Base-by-base conservation (phyloP, 164 flowering plant species). In the Annona squamosa region DNA sequence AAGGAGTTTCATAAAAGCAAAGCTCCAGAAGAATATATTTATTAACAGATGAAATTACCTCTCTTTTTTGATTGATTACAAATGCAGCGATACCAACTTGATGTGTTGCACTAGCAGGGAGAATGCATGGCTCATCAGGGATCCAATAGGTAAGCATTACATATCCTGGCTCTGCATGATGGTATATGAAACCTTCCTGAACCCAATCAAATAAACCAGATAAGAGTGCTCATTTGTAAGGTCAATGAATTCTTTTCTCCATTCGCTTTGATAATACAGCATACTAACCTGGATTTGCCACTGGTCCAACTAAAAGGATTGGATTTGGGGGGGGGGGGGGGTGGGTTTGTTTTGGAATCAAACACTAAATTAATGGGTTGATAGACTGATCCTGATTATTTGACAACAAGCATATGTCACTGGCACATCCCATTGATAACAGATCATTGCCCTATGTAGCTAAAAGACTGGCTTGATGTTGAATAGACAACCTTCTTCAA, bases 71-170 rank as follows among this genome's bases (percentile, higher is more conserved):
- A 69, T 84, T 89, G 41, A 87, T 81, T 43, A 86, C 88, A 45
- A 89, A 89, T 63, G 83, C 88, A 44, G 82, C 89, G 3, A 87
- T 78, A 19, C 90, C 92, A 69, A 89, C 82, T 73, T 81, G 90
- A 83, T 87, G 89, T 0, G 90, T 81, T 72, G 92, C 89, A 72
- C 81, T 77, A 47, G 79, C 79, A 62, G 92, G 92, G 17, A 89
- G 92, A 81, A 83, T 26, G 73, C 81, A 81, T 1, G 88, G 88
- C 66, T 78, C 85, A 48, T 82, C 69, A 10, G 92, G 88, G 64
- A 89, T 83, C 92, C 92, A 89, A 69, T 82, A 79, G 13, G 92
- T 87, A 48, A 89, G 70, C 89, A 87, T 85, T 1, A 83, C 85
- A 79, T 86, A 85, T 62, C 86, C 88, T 2, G 88, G 83, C 75